A percentile compares a stretch with the other conserved stretches of the same genome.
These are phyloP conservation scores for Sordariomycetes sp. DNA, from an alignment of 2,329 filamentous ascomycete species.

Conservation along the genomic window DNA sequence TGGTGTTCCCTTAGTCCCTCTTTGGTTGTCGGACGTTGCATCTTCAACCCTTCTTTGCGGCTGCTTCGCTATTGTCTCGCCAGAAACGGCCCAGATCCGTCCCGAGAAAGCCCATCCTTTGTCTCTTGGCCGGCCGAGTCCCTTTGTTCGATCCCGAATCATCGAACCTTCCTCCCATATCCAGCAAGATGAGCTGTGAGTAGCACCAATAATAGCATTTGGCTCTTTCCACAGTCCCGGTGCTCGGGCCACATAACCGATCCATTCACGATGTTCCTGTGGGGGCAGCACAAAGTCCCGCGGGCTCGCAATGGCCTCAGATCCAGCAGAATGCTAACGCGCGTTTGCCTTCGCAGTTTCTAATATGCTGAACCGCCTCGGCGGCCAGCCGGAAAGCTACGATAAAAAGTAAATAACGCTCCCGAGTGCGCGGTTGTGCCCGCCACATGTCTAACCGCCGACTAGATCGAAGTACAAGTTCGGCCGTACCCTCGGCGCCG, in stretches of 20 bases:
- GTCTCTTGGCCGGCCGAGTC: background rate
- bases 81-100: background rate
- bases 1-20: background rate
- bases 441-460: conserved; percentile 13
- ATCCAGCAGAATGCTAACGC: background rate
- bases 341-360: conserved; percentile 45
- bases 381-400: conserved; percentile 95
- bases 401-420: conserved; percentile 70
- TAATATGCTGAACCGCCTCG: conserved; percentile 89
- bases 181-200: conserved; percentile 28
- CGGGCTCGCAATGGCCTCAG: background rate
- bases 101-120: background rate
- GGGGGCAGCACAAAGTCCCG: background rate
- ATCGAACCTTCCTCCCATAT: background rate
- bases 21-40: no score
- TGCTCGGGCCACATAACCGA: background rate
- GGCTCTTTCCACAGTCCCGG: background rate
- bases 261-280: background rate
- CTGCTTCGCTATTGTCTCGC: background rate
- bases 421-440: background rate
- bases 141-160: background rate
- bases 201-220: conserved; percentile 5
- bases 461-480: conserved; percentile 77
- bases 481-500: conserved; percentile 86
- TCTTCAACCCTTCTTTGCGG: background rate